Evolutionary conservation across 371 early-diverging fungal species (phyloP).

Genomic region (Mortierella polycephala): DNA sequence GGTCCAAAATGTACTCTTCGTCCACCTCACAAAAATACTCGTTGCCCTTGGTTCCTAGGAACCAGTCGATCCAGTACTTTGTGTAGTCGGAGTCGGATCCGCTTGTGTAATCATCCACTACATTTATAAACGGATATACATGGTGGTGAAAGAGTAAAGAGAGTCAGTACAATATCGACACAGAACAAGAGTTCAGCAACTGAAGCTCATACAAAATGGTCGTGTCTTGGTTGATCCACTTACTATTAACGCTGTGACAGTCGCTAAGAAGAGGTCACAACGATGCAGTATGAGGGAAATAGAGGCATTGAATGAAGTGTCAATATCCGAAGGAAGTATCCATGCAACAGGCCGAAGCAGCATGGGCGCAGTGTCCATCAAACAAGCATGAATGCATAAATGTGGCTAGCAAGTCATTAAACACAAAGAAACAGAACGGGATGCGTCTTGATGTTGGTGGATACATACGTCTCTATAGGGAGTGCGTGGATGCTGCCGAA

Average conservation of each 20-base stretch:
- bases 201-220: background rate
- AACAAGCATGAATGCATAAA: no score
- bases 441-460: background rate
- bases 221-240: background rate
- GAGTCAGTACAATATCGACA: background rate
- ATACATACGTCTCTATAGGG: no score
- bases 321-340: no score
- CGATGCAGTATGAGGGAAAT: no score
- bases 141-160: background rate
- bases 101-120: conserved; percentile 72
- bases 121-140: background rate
- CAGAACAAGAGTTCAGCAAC: background rate
- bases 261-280: background rate
- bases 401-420: no score
- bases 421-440: background rate
- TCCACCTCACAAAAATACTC: conserved; percentile 96
- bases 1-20: conserved; percentile 94
- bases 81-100: conserved; percentile 73
- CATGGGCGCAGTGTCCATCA: no score
- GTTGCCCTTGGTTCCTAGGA: conserved; percentile 83
- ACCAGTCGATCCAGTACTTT: conserved; percentile 90
- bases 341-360: no score
- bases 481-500: background rate
- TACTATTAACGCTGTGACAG: conserved; percentile 4
- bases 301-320: no score